Evolutionary conservation across 495 filamentous ascomycete genomes (phyloP), one percentile per base, ranked within the genome.

Genomic region (Penicillium bialowiezense): DNA sequence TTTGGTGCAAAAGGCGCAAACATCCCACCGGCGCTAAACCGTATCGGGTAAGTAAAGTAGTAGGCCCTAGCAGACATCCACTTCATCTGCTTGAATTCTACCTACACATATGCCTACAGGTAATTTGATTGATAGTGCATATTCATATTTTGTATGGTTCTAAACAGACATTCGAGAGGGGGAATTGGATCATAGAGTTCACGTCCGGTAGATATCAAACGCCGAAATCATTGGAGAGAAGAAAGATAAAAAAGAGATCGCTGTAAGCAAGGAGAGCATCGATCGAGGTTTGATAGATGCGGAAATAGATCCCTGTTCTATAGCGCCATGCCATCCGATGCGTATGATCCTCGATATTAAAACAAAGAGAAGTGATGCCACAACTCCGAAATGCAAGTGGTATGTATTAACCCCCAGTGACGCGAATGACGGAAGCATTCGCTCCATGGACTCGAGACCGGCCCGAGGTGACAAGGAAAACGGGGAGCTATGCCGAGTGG

Each of bases 221-320:
- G 57, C 57, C 60, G 17, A 33, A 48, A 41, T 49, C 54, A 54
- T 58, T 54, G 32, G 28, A 42, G 51, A 54, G 45, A 37, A 37
- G 10, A 37, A n/a, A n/a, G n/a, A 23, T 1, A 34, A 23, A 17
- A 43, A 42, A 32, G 21, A 41, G 44, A 56, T 48, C 60, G 60
- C 60, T 63, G 51, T 45, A 54, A 60, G 49, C 52, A 55, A 58
- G 54, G 50, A 52, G 36, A 54, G 49, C 49, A 52, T 49, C 43
- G 47, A 33, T 42, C 34, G 35, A 34, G 36, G 17, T 21, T 44
- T 54, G 43, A 31, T 50, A 39, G 54, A 59, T 59, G 58, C 44
- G 51, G 48, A 49, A 44, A 55, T 50, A 54, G 52, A 51, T 31
- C 34, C 38, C 41, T 48, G 45, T 40, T 60, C 50, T 54, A 52